Evolutionary conservation across 208 protist genomes (phyloP), one percentile per base, ranked within the genome.

Genomic region (Wallacemonas sp.): DNA sequence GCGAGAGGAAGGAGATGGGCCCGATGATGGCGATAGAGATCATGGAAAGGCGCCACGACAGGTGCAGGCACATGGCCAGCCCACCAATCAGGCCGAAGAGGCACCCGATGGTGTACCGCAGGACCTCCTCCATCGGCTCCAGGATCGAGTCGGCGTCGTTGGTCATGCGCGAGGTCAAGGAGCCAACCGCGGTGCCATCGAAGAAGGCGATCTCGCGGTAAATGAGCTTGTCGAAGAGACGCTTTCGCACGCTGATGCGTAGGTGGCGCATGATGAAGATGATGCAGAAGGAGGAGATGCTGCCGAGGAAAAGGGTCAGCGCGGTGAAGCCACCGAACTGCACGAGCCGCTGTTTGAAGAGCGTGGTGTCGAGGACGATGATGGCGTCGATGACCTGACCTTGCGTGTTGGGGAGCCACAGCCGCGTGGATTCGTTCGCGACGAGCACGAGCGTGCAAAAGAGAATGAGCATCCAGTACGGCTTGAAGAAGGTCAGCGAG

Each of bases 81-180:
- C 58, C 58, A 14, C 58, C 58, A 27, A 64, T 19, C n/a, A 64
- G 39, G n/a, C 24, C 27, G 23, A 64, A 36, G 58, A 64, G 30
- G 29, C 36, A 46, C 9, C 39, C 23, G 32, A 64, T 12, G 6
- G 36, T 33, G 36, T 32, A 36, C n/a, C 26, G 14, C 4, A 64
- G 38, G n/a, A 64, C 32, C 32, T 34, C 36, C 39, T 43, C 26
- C 36, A 64, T 64, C 36, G 58, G 58, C 21, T 43, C 30, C 24
- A 49, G 32, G 36, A 64, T 64, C 17, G 58, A 8, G 21, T 47
- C 27, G n/a, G 58, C 58, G 58, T 64, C 58, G 36, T 48, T 64
- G 5, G 58, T 64, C 58, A 64, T 64, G 32, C 58, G 58, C 14
- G 58, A 64, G 32, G 58, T 64, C 38, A 64, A 38, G 8, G 36